Base-by-base conservation (phyloP, 2,329 filamentous ascomycete species). In the Fusarium guadeloupense region DNA sequence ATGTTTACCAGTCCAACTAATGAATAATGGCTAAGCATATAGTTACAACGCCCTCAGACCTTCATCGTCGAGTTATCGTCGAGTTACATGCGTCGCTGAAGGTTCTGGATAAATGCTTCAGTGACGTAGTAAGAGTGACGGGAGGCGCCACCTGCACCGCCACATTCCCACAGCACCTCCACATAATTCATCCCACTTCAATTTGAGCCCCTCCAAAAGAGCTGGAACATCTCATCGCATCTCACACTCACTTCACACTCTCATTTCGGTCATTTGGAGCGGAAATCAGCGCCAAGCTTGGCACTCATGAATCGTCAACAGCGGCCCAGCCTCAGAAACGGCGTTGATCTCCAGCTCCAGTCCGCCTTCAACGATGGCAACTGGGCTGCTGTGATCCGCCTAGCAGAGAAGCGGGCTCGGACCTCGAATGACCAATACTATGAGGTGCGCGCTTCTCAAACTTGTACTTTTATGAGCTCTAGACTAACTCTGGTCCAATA, bases 341-440 rank as follows among this genome's bases (percentile, higher is more conserved):
- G 77, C 57, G 80, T 83, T 45, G 82, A 84, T 62, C 75, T 83
- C 44, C 81, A 84, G 74, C 76, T 87, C 9, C 81, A 85, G 73
- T 77, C 79, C 13, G 83, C 83, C 46, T 87, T 84, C 52, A 76
- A 77, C 34, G 82, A 84, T 48, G 76, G 80, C 45, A 83, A 83
- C 71, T 87, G 84, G 84, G 64, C 75, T 16, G 74, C 75, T 14
- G 83, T 80, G 47, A 74, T 80, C 21, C 82, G 80, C 23, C 75
- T 85, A 13, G 83, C 84, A 13, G 80, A 83, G 59, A 81, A 84
- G 71, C 76, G 82, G 23, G 75, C 76, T 52, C 80, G 79, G 62
- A 71, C 76, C 2, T 77, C 76, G 35, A 83, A 84, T 45, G 83
- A 86, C 35, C 75, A 80, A 8, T 87, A 86, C 67, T 86, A 82